Conservation (phyloP, 345 rosid species). For the Hibiscus trionum region DNA sequence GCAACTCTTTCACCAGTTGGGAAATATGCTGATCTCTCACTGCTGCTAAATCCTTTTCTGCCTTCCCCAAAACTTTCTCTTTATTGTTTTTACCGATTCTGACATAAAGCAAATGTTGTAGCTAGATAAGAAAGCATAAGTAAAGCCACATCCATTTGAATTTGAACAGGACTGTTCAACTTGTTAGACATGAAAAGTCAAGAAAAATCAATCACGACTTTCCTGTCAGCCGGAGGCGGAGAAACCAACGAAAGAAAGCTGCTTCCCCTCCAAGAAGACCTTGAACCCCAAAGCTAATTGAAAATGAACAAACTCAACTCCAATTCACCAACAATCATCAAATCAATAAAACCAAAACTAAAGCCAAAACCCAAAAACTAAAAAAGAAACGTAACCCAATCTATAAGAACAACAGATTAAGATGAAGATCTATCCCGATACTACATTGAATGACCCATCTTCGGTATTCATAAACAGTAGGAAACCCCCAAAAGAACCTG, state of each 20-base stretch:
- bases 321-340: not conserved
- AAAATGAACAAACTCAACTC: not conserved
- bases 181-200: conserved; percentile 73
- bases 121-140: not conserved
- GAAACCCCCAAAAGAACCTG: conserved; percentile 21
- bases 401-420: not conserved
- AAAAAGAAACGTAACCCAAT: not conserved
- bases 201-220: not conserved
- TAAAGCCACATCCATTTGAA: conserved; percentile 53
- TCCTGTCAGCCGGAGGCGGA: conserved; percentile 22
- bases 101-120: conserved; percentile 7
- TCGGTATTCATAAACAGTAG: not conserved
- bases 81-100: conserved; percentile 65
- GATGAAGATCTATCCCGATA: not conserved
- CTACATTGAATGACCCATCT: conserved; percentile 28
- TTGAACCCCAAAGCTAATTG: conserved; percentile 35
- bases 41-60: conserved; percentile 67
- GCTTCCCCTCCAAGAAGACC: conserved; percentile 36
- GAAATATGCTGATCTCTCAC: conserved; percentile 53
- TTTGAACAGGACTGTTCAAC: conserved; percentile 93
- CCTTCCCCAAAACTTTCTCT: conserved; percentile 71
- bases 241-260: conserved; percentile 40
- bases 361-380: not conserved
- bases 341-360: conserved; percentile 5
- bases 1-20: conserved; percentile 68